Percentiles rank a stretch among this genome's conserved stretches.
These are phyloP conservation scores for Colletotrichum graminicola DNA, from an alignment of 2,329 filamentous ascomycete genomes.

Conservation along the genomic window DNA sequence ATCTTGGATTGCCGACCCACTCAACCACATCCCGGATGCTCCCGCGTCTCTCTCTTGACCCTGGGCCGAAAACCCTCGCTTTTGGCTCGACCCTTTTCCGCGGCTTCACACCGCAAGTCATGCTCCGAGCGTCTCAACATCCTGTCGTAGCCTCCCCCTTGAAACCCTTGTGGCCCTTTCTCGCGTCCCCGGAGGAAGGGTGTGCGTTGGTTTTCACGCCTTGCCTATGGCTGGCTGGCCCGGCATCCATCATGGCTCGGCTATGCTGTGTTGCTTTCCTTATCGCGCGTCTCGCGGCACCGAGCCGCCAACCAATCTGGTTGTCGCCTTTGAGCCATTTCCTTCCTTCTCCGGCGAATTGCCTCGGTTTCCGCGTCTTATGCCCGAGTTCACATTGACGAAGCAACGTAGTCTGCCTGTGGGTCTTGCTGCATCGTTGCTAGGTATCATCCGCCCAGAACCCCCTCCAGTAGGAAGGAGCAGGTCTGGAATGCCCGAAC, in stretches of 20 bases:
- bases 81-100: background rate
- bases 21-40: conserved; percentile 28
- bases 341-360: background rate
- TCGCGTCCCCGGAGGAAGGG: background rate
- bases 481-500: background rate
- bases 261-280: conserved; percentile 4
- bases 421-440: background rate
- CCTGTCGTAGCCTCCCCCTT: background rate
- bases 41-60: conserved; percentile 18
- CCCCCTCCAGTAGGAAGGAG: too few relatives aligned
- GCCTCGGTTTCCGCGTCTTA: conserved; percentile 4
- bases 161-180: conserved; percentile 10
- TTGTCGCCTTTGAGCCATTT: background rate
- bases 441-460: too few relatives aligned
- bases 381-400: background rate
- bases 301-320: conserved; percentile 2
- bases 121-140: background rate
- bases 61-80: conserved; percentile 25
- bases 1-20: conserved; percentile 10
- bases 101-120: conserved; percentile 3
- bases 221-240: background rate
- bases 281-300: conserved; percentile 9
- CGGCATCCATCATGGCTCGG: background rate
- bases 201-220: background rate
- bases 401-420: background rate